Base-by-base conservation (phyloP, 208 protist genomes). In the Acanthamoeba rhysodes region DNA sequence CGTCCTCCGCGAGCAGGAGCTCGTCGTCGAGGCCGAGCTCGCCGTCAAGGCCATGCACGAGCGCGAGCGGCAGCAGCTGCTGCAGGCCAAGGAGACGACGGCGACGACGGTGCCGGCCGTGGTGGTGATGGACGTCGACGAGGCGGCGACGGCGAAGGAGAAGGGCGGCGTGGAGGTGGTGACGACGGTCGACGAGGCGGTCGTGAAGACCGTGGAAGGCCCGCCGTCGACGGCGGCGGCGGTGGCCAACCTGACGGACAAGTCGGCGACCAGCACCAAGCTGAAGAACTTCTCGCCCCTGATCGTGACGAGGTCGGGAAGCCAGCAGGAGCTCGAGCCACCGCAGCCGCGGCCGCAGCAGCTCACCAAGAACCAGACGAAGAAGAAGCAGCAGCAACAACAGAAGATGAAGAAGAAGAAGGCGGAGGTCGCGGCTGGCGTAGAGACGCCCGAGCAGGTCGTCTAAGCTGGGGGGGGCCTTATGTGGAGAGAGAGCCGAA, bases 371-470 rank as follows among this genome's bases (percentile, higher is more conserved):
- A 91, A 91, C 27, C n/a, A 76, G 37, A 93, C 9, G 62, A 76
- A 93, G 29, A 76, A 76, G 62, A 3, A 24, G 22, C 12, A 45
- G 20, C 16, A 32, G 7, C 9, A 32, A 32, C n/a, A 76, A 16
- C 76, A 48, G 59, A 76, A 93, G 29, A 76, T 55, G 59, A 2
- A 22, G 22, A 2, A 45, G 50, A 2, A 32, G 82, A 84, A 84
- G 37, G 12, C 14, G 9, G 24, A 10, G 14, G n/a, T 4, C 14
- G 12, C 24, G 32, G 12, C 8, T 24, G 68, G 29, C 29, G 29
- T 74, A 74, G n/a, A 24, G 24, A 87, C 78, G 4, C 78, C 78
- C 48, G 48, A 87, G 78, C 78, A 87, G 78, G 45, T 32, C n/a
- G 50, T 87, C 37, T 87, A 41, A 87, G 12, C 22, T 7, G 34